Conservation (phyloP, 2,329 filamentous ascomycete genomes). For the Trichoderma hamatum region DNA sequence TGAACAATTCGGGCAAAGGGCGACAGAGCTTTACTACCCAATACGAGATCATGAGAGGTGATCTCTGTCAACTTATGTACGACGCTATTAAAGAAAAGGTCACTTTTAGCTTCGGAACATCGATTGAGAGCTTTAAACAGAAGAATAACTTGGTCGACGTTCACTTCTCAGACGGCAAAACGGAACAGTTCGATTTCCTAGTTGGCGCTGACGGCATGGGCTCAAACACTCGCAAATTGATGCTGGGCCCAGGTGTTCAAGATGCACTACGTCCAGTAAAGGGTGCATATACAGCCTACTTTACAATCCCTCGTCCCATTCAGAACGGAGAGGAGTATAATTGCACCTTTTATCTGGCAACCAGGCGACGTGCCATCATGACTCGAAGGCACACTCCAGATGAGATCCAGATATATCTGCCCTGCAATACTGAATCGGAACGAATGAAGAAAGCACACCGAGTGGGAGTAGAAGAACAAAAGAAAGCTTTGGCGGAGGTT, state of each 20-base stretch:
- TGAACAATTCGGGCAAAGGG: constrained; percentile 7
- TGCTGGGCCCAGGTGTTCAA: constrained; percentile 22
- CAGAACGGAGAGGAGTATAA: constrained; percentile 28
- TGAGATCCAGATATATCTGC: constrained; percentile 32
- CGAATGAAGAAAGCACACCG: constrained; percentile 31
- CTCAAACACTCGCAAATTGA: constrained; percentile 26
- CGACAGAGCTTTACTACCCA: constrained; percentile 47
- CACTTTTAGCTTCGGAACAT: constrained; percentile 38
- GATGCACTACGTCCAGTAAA: constrained; percentile 8
- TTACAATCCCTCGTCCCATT: constrained; percentile 39
- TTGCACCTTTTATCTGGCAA: constrained; percentile 38
- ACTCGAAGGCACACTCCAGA: constrained; percentile 34
- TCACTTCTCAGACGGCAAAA: constrained; percentile 27
- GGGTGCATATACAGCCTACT: constrained; percentile 43
- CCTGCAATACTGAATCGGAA: constrained; percentile 33
- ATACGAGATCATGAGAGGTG: constrained; percentile 59
- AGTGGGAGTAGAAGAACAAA: constrained; percentile 34
- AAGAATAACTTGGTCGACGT: constrained; percentile 30
- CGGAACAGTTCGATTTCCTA: constrained; percentile 29
- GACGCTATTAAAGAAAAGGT: constrained; percentile 35
- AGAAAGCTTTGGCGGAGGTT: constrained; percentile 42
- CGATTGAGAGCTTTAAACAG: constrained; percentile 34
- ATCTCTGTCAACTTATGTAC: constrained; percentile 51
- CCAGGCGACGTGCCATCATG: constrained; percentile 44
- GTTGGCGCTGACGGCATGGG: constrained; percentile 30